Base-by-base conservation (phyloP, 768 basidiomycete species). In the Pholiota conissans region DNA sequence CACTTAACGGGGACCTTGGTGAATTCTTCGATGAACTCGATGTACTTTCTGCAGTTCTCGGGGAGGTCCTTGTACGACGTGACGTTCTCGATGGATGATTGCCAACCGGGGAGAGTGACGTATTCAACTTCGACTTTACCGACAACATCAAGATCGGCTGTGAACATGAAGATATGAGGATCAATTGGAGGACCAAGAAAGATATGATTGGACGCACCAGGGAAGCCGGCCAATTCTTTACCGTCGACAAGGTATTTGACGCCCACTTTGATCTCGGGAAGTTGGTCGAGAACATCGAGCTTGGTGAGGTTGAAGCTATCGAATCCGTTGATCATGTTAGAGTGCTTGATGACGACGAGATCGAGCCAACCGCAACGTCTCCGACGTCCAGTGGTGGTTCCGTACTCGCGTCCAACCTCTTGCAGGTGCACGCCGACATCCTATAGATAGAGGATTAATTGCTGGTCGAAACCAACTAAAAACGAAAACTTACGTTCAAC, bases 281-380 rank as follows among this genome's bases (percentile, higher is more conserved):
- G 79, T 26, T 79, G 76, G 66, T 98, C 95, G 49, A 99, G 81
- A 14, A 99, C 79, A 66, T 99, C 97, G 48, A 99, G 85, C 71
- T 99, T 99, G 49, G 97, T 99, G 63, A 99, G 81, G 74, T 99
- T 99, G 60, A 98, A 77, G 46, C 74, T 70, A 66, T 96, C 93
- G 72, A 98, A 99, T 32, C 97, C 97, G 72, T 99, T 99, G 81
- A 99, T 93, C 60, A 92, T 74, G 68, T 79, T 85, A 6, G 96
- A 98, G 73, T 98, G 89, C 71, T 86, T 89, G 79, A 99, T 83
- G 39, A 98, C 93, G 55, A 98, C 93, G 13, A 98, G 80, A 73
- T 99, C 97, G 45, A 99, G 85, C 97, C 97, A 99, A 11, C 97
- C 97, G 72, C 95, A 93, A 53, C 97, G 89, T 57, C 97, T 82